Evolutionary conservation across 1,284 basidiomycete species (phyloP), one percentile per base, ranked within the genome.

Genomic region (Moesziomyces sp.): DNA sequence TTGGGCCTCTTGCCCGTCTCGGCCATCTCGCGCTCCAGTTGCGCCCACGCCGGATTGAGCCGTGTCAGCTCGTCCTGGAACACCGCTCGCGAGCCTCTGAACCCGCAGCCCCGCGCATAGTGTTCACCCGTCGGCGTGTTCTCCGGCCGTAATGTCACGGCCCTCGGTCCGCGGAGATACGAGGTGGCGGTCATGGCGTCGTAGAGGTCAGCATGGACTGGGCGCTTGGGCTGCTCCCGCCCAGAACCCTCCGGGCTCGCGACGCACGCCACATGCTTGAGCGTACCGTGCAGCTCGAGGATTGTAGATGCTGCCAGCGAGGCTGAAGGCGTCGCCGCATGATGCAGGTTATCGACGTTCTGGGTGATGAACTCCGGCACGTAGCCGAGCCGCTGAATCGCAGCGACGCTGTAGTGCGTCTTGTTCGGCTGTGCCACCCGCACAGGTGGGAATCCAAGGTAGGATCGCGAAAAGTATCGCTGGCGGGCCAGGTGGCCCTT

Each of bases 301-400:
- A 83, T 84, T 1, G 74, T 65, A 19, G 62, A 52, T 0, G 72
- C 72, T 16, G 78, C 76, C 0, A 77, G 52, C 7, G 72, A 72
- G 5, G 76, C 54, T 7, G 66, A 72, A 0, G 70, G 73, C 38
- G 78, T 74, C 0, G 83, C 82, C 8, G 73, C 65, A 52, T 83
- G 81, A 56, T 84, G 83, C 21, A 84, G 59, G 18, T 67, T 73
- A 59, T 84, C 83, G 35, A 84, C 83, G 52, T 84, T 84, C 46
- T 80, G 69, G 3, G 83, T 84, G 53, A 84, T 84, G 45, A 72
- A 67, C 18, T 80, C 70, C 16, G 72, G 66, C 3, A 83, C 60
- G 52, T 68, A 65, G 3, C 82, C 82, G 1, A 81, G 52, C 10
- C 76, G 58, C 58, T 81, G 82, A 16, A 83, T 68, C 21, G 77